Base-by-base conservation (phyloP, 129 eudicot species). In the Chrysanthemum lavandulifolium region DNA sequence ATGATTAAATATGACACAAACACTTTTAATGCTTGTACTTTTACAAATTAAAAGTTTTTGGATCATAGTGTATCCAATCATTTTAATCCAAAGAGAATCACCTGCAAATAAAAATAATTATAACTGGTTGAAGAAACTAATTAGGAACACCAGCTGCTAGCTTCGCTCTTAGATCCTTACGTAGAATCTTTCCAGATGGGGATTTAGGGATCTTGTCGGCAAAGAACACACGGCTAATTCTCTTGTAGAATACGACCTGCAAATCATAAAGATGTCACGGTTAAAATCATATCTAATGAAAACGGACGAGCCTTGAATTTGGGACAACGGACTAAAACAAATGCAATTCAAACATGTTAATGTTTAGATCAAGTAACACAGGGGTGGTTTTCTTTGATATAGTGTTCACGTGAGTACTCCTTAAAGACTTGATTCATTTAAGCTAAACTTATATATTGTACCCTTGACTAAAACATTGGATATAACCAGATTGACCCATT, bases 211-310 rank as follows among this genome's bases (percentile, higher is more conserved):
- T 82, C 12, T 75, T 67, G 49, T 91, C 89, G 0, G 77, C 73
- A 49, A 91, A 91, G 65, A 91, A 87, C 15, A 85, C 97, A 0
- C 97, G 86, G 13, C 68, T 78, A 29, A 91, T 73, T 82, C 91
- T 80, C 84, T 91, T 91, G 78, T 91, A 91, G 73, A 84, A 88
- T 8, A 91, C 86, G 52, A 91, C 97, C 95, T 90, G 87, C 3
- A 66, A 48, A 68, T 49, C 63, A 29, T 10, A 36, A 48, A 7
- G 15, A 27, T 16, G 6, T 76, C 7, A 15, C 9, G 0, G 45
- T 12, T 58, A 67, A 23, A 33, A 51, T 55, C 14, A 69, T 13
- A 11, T 40, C 45, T 40, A 33, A 33, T 33, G 45, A 40, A 40
- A 6, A 6, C 45, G 9, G 6, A 6, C 45, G 45, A 40, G 45